phyloP scores from a whole-genome alignment of 208 protist genomes.

The Leishmania amazonensis region DNA sequence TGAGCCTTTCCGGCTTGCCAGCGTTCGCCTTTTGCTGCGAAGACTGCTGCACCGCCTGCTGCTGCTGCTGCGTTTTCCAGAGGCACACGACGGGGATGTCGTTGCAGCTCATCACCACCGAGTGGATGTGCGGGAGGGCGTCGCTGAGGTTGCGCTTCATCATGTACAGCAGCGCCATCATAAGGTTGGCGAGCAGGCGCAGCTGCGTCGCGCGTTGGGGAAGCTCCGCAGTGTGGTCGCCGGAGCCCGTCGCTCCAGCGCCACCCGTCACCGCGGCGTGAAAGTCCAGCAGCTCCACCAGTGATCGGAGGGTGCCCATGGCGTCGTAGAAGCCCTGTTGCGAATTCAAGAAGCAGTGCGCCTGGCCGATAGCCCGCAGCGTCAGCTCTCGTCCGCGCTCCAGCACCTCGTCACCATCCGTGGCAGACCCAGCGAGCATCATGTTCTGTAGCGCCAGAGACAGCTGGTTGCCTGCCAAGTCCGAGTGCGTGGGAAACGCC shows the following conservation, averaged over 20 bases:
- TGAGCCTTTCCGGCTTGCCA: not conserved
- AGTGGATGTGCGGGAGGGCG: slow-evolving; percentile 43
- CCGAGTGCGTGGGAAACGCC: slow-evolving; percentile 8
- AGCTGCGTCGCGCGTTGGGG: slow-evolving; percentile 43
- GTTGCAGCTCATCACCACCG: slow-evolving; percentile 42
- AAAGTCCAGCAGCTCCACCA: slow-evolving; percentile 40
- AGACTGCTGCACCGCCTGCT: not conserved
- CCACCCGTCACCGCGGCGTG: slow-evolving; percentile 27
- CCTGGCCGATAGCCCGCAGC: slow-evolving; percentile 25
- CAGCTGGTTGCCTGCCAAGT: slow-evolving; percentile 24
- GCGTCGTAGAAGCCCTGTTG: slow-evolving; percentile 48
- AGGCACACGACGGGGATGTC: slow-evolving; percentile 31
- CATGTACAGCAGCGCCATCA: slow-evolving; percentile 45
- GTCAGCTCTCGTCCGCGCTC: slow-evolving; percentile 28
- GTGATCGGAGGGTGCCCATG: slow-evolving; percentile 39
- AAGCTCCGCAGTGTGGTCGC: slow-evolving; percentile 27
- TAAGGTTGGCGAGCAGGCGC: slow-evolving; percentile 48
- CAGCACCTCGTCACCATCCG: slow-evolving; percentile 36
- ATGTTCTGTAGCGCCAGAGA: slow-evolving; percentile 27
- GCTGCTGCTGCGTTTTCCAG: slow-evolving; percentile 6
- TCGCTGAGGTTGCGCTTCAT: slow-evolving; percentile 38
- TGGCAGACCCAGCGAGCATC: slow-evolving; percentile 14
- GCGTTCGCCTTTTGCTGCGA: not conserved
- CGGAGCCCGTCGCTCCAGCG: slow-evolving; percentile 8
- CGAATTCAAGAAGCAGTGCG: slow-evolving; percentile 30